Base-by-base conservation (phyloP, 495 filamentous ascomycete species). In the Baudoinia panamericana region DNA sequence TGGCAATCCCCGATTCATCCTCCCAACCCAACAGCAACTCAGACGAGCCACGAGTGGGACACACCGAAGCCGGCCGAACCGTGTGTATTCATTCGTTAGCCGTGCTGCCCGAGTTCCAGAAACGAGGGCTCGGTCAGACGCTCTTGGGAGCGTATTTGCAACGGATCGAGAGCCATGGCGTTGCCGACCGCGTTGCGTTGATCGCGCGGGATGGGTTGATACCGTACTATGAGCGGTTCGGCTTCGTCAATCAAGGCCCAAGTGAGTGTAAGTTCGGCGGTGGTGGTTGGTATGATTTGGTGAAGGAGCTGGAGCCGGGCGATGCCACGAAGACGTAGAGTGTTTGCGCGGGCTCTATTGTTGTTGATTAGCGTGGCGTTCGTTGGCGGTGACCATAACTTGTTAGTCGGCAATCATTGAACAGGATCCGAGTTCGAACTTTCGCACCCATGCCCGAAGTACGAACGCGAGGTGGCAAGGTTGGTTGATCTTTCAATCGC, bases 51-150 rank as follows among this genome's bases (percentile, higher is more conserved):
- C 34, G 47, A 52, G 21, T 64, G 36, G 75, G 75, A 27, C 82
- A 93, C 55, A 70, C 80, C 36, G 80, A 86, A 41, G 55, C 56
- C 2, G 86, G 85, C 23, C 51, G 72, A 25, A 90, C 84, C 2
- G 63, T 96, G 38, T 80, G 72, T 15, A 56, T 94, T 25, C 87
- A 94, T 55, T 88, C 82, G 0, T 64, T 95, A 0, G 82, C 80
- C 12, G 79, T 94, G 17, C 63, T 79, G 24, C 83, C 81, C 0
- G 68, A 75, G 43, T 75, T 84, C 29, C 87, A 93, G 43, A 63
- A 73, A 25, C 72, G 73, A 39, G 78, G 80, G 8, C 60, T 94
- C 5, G 88, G 80, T n/a, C 75, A 71, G 51, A 76, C 76, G 17
- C 61, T 94, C 33, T 62, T 93, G 56, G 76, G 72, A 62, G 67